Base-by-base conservation (phyloP, 768 basidiomycete species). In the Scleroderma citrinum region DNA sequence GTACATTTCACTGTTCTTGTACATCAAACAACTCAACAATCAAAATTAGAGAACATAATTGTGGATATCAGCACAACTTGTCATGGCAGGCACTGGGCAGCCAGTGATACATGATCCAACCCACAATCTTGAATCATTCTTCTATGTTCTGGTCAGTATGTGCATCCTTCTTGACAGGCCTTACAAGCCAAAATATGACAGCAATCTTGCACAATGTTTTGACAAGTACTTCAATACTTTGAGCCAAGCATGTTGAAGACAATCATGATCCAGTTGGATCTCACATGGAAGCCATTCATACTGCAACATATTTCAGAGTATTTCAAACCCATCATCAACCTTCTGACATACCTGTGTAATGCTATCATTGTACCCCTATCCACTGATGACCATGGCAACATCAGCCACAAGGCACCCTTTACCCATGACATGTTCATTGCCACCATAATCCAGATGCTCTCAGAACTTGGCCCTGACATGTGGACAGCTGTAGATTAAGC, bases 81-180 rank as follows among this genome's bases (percentile, higher is more conserved):
- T 44, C 1, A 54, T 54, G 52, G 45, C 41, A 5, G 42, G 42
- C 38, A 21, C 42, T 17, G 43, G 30, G 19, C 53, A 54, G 42
- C 26, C 36, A 1, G 41, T 54, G 17, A 7, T 40, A 1, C 53
- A 54, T 3, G 29, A 39, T 8, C 16, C 13, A 0, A 21, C 50
- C 2, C 45, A 54, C 2, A 26, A 54, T 29, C 29, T 54, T 37
- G 36, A 37, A 20, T 37, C 36, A 16, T 20, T 37, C 36, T 37
- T 37, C 36, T 37, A 37, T 37, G 36, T 37, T 37, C 36, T 37
- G 16, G 36, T 37, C 4, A 8, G 36, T 37, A 44, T 54, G 1
- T 54, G 35, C 6, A 20, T 51, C 1, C 31, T 54, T 4, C 46
- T 32, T 5, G 12, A 38, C 4, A 31, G 14, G 8, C 53, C 45